Conservation (phyloP, 192 early-diverging fungal genomes). For the Lunasporangiospora selenospora region DNA sequence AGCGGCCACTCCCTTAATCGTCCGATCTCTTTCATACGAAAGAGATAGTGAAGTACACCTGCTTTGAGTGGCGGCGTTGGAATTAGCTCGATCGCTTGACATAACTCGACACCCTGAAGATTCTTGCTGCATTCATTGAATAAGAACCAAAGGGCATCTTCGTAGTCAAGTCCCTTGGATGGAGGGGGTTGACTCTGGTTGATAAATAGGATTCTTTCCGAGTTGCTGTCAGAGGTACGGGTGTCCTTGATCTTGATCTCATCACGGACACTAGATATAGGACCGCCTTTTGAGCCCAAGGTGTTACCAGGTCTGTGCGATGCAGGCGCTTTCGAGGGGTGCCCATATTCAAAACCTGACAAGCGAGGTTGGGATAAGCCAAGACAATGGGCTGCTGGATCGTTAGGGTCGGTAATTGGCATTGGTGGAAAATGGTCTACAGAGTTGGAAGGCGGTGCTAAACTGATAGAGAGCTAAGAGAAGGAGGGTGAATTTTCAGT, state of each 20-base stretch:
- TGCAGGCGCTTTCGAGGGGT: no score
- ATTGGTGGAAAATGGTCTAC: neutral
- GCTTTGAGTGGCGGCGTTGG: slow-evolving; percentile 18
- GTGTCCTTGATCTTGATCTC: neutral
- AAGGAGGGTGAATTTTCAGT: neutral
- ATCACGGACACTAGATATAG: no score
- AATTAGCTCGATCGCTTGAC: slow-evolving; percentile 10
- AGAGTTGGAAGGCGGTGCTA: no score
- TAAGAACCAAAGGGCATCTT: slow-evolving; percentile 17
- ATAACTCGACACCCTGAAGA: slow-evolving; percentile 5
- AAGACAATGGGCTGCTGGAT: slow-evolving; percentile 23
- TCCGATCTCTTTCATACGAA: slow-evolving; percentile 21
- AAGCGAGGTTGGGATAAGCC: slow-evolving; percentile 12
- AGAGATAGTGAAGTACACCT: slow-evolving; percentile 22
- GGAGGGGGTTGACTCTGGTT: slow-evolving; percentile 7
- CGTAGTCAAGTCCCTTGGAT: neutral
- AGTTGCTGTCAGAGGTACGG: neutral
- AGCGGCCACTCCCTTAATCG: slow-evolving; percentile 26
- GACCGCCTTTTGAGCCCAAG: no score
- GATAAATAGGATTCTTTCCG: no score
- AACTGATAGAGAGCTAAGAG: no score
- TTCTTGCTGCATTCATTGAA: slow-evolving; percentile 10
- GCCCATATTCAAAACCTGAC: slow-evolving; percentile 3
- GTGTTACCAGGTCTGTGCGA: no score
- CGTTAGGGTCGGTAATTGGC: slow-evolving; percentile 13